Percentiles rank a stretch among this genome's conserved stretches.
phyloP scores from a whole-genome alignment of 306 rosid species.

The Vigna radiata region DNA sequence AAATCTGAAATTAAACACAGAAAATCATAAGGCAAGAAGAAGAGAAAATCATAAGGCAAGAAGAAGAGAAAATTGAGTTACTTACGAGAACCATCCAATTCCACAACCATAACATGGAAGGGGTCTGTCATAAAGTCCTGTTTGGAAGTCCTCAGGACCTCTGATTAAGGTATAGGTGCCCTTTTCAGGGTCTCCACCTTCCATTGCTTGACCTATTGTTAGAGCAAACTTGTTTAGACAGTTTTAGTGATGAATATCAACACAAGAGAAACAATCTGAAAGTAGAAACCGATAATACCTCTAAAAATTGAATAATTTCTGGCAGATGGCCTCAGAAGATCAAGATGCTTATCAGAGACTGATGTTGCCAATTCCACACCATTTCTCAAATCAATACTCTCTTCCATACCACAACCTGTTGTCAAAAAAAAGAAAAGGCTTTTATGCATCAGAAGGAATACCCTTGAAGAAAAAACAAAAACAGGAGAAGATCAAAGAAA shows the following conservation, averaged over 20 bases:
- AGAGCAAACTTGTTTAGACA: slow-evolving; percentile 38
- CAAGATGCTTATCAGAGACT: slow-evolving; percentile 69
- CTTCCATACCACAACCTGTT: slow-evolving; percentile 55
- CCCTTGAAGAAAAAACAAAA: slow-evolving; percentile 6
- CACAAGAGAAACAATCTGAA: not conserved
- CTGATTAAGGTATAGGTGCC: slow-evolving; percentile 69
- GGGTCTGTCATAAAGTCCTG: slow-evolving; percentile 81
- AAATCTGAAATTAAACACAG: slow-evolving; percentile 63
- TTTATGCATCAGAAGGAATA: not conserved
- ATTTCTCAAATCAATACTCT: slow-evolving; percentile 52
- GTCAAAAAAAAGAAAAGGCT: not conserved
- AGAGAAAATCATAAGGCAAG: slow-evolving; percentile 33
- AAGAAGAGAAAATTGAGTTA: slow-evolving; percentile 39
- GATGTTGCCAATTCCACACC: slow-evolving; percentile 69
- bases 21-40: slow-evolving; percentile 37
- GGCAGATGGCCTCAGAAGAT: slow-evolving; percentile 75
- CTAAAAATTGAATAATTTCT: slow-evolving; percentile 70
- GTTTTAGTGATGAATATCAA: not conserved
- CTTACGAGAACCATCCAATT: slow-evolving; percentile 98
- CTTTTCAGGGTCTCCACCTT: slow-evolving; percentile 61
- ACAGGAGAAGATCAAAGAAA: slow-evolving; percentile 28
- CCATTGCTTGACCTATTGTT: too few species aligned
- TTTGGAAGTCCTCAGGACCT: slow-evolving; percentile 79
- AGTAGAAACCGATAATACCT: slow-evolving; percentile 44
- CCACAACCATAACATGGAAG: slow-evolving; percentile 98